phyloP scores from a whole-genome alignment of 1,284 basidiomycete species.

The Mycosarcoma maydis region DNA sequence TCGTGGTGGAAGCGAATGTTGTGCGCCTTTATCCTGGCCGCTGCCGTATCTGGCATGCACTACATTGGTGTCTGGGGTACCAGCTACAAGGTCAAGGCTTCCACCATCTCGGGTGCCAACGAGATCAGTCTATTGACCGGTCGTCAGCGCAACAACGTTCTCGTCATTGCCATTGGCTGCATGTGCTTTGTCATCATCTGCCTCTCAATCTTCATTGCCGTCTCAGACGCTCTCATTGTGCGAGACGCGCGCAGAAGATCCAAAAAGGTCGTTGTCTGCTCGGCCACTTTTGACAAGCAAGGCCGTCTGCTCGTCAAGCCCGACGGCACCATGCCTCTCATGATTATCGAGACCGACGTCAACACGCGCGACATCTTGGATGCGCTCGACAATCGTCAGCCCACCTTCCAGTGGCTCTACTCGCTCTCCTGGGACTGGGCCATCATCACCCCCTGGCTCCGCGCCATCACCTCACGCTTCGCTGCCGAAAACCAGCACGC shows the following conservation, averaged over 20 bases:
- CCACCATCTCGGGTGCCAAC: slow-evolving; percentile 21
- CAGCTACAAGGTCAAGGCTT: slow-evolving; percentile 65
- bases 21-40: slow-evolving; percentile 68
- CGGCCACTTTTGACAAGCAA: slow-evolving; percentile 70
- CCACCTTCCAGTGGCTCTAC: slow-evolving; percentile 72
- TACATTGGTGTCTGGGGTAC: slow-evolving; percentile 70
- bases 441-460: slow-evolving; percentile 69
- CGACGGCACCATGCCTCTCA: slow-evolving; percentile 70
- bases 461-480: slow-evolving; percentile 67
- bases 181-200: slow-evolving; percentile 70
- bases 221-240: slow-evolving; percentile 67
- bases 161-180: slow-evolving; percentile 67
- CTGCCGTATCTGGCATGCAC: slow-evolving; percentile 71
- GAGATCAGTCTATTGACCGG: slow-evolving; percentile 46
- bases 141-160: slow-evolving; percentile 62
- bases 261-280: slow-evolving; percentile 70
- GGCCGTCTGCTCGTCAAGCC: slow-evolving; percentile 70
- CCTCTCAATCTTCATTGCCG: slow-evolving; percentile 68
- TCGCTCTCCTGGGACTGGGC: slow-evolving; percentile 71
- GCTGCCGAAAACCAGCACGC: slow-evolving; percentile 34
- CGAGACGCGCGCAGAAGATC: slow-evolving; percentile 68
- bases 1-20: slow-evolving; percentile 70
- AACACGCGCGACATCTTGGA: slow-evolving; percentile 67
- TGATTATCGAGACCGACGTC: slow-evolving; percentile 70
- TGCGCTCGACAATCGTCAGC: slow-evolving; percentile 69